Evolutionary conservation across 331 rosid genomes (phyloP), one percentile per base, ranked within the genome.

Genomic region (Acacia concinna): DNA sequence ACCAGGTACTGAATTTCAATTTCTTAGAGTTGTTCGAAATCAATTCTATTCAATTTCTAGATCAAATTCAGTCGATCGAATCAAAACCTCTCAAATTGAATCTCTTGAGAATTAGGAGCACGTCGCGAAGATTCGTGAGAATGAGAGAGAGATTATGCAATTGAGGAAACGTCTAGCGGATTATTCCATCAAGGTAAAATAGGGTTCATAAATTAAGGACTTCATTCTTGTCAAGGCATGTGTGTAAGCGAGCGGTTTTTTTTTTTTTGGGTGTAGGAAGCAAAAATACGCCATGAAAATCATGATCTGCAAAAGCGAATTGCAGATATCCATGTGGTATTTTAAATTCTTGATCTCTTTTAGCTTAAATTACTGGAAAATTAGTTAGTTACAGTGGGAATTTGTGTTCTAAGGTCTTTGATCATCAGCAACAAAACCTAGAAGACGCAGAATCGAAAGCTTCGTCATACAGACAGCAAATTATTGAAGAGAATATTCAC

Each of bases 401-500:
- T 70, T 75, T 79, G 68, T 85, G 69, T 78, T 69, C 27, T 21
- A 68, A 94, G 98, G 98, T 93, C 75, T 94, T 92, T 79, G 98
- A 94, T 87, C 97, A 94, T 83, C 98, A 92, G 85, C 98, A 92
- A 79, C 97, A 90, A 82, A 97, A 94, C 77, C 95, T 92, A 82
- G 94, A 92, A 57, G 97, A 92, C 87, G 97, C 98, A 12, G 97
- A 97, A 67, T 91, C 97, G 21, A 95, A 95, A 87, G 94, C 97
- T 80, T 84, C 93, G 63, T 90, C 94, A 21, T 95, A 95, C 63
- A 90, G 98, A 74, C 98, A 93, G 73, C 97, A 93, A 78, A 90
- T 93, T 76, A 90, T 93, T 41, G 98, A 93, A 84, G 98, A 93
- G 89, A 91, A 91, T 76, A 91, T 93, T 76, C 98, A 91, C 65